phyloP scores from a whole-genome alignment of 2,329 filamentous ascomycete genomes.

The Colletotrichum tropicicola region DNA sequence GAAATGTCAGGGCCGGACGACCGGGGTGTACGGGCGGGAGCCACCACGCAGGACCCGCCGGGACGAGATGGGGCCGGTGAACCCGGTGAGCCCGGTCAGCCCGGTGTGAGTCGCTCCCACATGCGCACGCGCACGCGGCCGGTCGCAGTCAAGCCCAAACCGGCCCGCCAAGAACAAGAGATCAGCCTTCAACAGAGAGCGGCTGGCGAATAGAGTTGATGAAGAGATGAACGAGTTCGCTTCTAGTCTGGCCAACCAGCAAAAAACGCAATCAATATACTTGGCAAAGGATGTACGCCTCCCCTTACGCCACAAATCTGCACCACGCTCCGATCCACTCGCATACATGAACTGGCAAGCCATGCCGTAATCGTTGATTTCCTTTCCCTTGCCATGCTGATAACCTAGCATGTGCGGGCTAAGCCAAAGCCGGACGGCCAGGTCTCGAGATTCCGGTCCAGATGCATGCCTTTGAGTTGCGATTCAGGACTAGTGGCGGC shows the following conservation, averaged over 20 bases:
- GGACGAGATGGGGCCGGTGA: constrained; percentile 1
- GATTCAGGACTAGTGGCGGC: background rate
- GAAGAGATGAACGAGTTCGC: background rate
- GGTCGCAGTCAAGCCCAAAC: constrained; percentile 16
- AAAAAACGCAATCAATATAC: background rate
- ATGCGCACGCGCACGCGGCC: background rate
- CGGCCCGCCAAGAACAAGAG: constrained; percentile 24
- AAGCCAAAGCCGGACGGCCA: too few relatives aligned
- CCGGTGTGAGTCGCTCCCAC: constrained; percentile 3
- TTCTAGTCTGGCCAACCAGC: constrained; percentile 23
- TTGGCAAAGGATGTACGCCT: constrained; percentile 9
- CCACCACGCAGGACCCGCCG: constrained; percentile 18
- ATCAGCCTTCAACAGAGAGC: constrained; percentile 30
- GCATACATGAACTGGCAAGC: background rate
- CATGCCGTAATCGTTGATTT: constrained; percentile 16
- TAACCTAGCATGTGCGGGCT: constrained; percentile 9
- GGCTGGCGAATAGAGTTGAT: constrained; percentile 15
- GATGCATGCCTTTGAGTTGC: constrained; percentile 6
- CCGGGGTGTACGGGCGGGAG: constrained; percentile 25
- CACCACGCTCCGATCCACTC: background rate
- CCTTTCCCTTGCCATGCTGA: constrained; percentile 5
- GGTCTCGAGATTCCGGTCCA: background rate
- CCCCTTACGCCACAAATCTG: background rate
- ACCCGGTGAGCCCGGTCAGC: constrained; percentile 12
- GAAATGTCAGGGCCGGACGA: constrained; percentile 24